Percentiles rank a stretch among this genome's conserved stretches.
Evolutionary conservation across 768 basidiomycete species (phyloP).

Genomic region (Xanthoconium purpureum): DNA sequence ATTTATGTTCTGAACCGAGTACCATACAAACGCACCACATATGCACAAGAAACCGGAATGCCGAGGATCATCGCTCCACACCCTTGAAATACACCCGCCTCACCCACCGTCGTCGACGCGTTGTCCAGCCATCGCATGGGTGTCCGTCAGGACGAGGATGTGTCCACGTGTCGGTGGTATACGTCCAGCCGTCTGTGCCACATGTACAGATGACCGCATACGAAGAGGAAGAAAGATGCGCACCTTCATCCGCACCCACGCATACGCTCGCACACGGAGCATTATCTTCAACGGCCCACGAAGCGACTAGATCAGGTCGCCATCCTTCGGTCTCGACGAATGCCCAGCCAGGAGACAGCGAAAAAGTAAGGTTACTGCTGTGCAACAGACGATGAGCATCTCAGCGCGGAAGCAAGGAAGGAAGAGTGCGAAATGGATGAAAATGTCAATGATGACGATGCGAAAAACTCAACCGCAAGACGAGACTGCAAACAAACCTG

Average conservation of each 20-base stretch:
- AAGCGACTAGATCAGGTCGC: slow-evolving; percentile 59
- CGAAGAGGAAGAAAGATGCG: background rate
- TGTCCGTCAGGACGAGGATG: slow-evolving; percentile 40
- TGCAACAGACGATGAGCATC: slow-evolving; percentile 17
- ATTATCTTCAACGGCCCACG: slow-evolving; percentile 43
- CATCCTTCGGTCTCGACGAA: slow-evolving; percentile 79
- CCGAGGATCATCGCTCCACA: background rate
- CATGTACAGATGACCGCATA: background rate
- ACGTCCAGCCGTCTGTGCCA: slow-evolving; percentile 63
- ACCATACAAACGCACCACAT: background rate
- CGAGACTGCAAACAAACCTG: background rate
- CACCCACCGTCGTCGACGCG: slow-evolving; percentile 67
- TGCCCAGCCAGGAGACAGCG: slow-evolving; percentile 68
- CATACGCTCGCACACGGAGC: slow-evolving; percentile 2
- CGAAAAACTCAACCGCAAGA: too few relatives aligned
- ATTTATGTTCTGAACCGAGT: background rate
- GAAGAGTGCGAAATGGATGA: background rate
- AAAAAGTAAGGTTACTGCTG: slow-evolving; percentile 80
- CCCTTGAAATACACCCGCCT: slow-evolving; percentile 50
- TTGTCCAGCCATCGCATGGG: slow-evolving; percentile 49
- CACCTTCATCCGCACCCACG: slow-evolving; percentile 28
- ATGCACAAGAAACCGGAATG: background rate
- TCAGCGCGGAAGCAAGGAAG: background rate
- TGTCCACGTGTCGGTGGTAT: slow-evolving; percentile 75
- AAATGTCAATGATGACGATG: too few relatives aligned